These are phyloP conservation scores for Ophiostoma quercus DNA, from an alignment of 2,329 filamentous ascomycete species.

Conservation along the genomic window DNA sequence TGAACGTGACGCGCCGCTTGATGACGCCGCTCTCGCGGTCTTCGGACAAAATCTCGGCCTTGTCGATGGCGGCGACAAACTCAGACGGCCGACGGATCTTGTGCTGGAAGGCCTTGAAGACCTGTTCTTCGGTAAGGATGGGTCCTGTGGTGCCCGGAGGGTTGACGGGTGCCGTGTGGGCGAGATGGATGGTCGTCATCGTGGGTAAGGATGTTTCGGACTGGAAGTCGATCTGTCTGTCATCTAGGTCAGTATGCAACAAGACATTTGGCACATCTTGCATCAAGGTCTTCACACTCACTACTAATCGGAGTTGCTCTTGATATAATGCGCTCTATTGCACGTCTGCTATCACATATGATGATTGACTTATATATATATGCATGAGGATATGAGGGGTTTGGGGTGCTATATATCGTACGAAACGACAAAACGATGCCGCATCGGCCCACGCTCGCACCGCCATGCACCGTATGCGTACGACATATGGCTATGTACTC, in stretches of 20 bases:
- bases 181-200: constrained; percentile 33
- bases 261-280: not conserved
- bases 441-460: not conserved
- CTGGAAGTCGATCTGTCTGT: not conserved
- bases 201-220: constrained; percentile 2
- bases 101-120: constrained; percentile 35
- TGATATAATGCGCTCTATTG: not conserved
- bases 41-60: constrained; percentile 32
- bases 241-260: not conserved
- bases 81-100: constrained; percentile 35
- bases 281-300: not conserved
- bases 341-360: not conserved
- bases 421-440: not conserved
- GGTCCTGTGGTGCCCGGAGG: constrained; percentile 30
- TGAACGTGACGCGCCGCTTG: constrained; percentile 25
- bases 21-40: constrained; percentile 25
- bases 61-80: constrained; percentile 35
- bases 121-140: constrained; percentile 31
- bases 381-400: not conserved
- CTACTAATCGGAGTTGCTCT: not conserved
- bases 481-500: not conserved
- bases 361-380: not conserved
- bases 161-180: constrained; percentile 35
- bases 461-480: not conserved
- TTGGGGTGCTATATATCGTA: not conserved